Evolutionary conservation across 2,329 filamentous ascomycete species (phyloP).

Genomic region (Rutstroemia sp.): DNA sequence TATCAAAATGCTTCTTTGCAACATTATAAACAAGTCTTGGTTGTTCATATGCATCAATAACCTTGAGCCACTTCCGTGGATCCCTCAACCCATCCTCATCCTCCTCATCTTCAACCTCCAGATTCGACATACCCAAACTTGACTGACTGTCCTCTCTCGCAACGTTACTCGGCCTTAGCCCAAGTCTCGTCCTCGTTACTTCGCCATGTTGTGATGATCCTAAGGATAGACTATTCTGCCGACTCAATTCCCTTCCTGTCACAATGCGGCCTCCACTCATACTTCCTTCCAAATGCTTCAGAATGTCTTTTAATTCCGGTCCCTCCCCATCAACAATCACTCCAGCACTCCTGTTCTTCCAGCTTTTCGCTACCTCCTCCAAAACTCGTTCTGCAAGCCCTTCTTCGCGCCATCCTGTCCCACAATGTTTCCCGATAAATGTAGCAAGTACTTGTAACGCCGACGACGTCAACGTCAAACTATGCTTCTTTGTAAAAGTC

Average conservation of each 20-base stretch:
- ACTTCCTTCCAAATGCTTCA: constrained; percentile 76
- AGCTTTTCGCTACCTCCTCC: constrained; percentile 82
- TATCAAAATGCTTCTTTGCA: constrained; percentile 84
- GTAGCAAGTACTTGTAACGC: constrained; percentile 77
- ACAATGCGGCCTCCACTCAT: constrained; percentile 78
- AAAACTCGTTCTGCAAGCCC: constrained; percentile 86
- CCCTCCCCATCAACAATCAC: constrained; percentile 84
- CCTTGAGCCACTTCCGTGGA: constrained; percentile 73
- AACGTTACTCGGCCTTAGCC: constrained; percentile 41
- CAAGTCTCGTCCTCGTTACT: constrained; percentile 47
- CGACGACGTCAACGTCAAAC: constrained; percentile 81
- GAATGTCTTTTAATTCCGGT: constrained; percentile 69
- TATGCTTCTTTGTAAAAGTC: constrained; percentile 96
- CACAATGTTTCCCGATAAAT: constrained; percentile 91
- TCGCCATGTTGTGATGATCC: constrained; percentile 46
- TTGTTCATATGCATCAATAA: constrained; percentile 79
- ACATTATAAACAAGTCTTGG: constrained; percentile 72
- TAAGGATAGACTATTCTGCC: constrained; percentile 59
- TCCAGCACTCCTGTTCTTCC: constrained; percentile 84
- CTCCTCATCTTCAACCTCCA: constrained; percentile 46
- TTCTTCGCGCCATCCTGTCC: constrained; percentile 93
- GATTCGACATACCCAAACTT: constrained; percentile 55
- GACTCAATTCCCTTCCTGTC: constrained; percentile 44
- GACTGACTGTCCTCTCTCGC: constrained; percentile 54
- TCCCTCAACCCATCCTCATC: constrained; percentile 53